phyloP scores from a whole-genome alignment of 192 early-diverging fungal genomes.

The Entomortierella parvispora region DNA sequence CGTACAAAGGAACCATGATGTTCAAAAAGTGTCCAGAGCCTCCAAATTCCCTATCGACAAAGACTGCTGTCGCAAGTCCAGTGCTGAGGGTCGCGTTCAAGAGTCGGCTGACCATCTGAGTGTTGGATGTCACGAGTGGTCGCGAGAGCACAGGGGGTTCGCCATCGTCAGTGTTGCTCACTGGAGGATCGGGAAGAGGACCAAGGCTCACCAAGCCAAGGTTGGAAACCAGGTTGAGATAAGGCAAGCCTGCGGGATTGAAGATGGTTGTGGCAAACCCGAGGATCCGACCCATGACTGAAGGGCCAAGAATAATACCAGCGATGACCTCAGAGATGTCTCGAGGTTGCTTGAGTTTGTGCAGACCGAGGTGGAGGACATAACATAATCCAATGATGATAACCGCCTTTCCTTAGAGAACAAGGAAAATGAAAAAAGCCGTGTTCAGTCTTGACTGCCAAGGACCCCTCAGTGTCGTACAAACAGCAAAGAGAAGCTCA shows the following conservation, averaged over 20 bases:
- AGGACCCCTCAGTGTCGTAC: background rate
- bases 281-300: conserved; percentile 77
- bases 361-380: conserved; percentile 68
- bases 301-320: conserved; percentile 87
- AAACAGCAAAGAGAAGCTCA: conserved; percentile 22
- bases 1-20: conserved; percentile 39
- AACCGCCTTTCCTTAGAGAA: conserved; percentile 38
- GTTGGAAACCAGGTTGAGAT: conserved; percentile 80
- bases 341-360: conserved; percentile 73
- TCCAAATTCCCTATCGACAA: conserved; percentile 46
- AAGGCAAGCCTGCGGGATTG: conserved; percentile 71
- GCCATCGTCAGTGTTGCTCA: conserved; percentile 10
- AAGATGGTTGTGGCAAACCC: conserved; percentile 77
- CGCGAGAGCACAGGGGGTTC: conserved; percentile 27
- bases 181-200: conserved; percentile 81
- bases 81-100: conserved; percentile 19
- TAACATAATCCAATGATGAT: conserved; percentile 82
- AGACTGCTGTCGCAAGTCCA: conserved; percentile 31
- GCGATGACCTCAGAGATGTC: conserved; percentile 92
- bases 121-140: conserved; percentile 41
- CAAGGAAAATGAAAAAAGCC: background rate
- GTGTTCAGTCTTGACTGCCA: background rate
- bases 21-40: conserved; percentile 41
- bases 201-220: conserved; percentile 86
- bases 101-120: conserved; percentile 30